Base-by-base conservation (phyloP, 768 basidiomycete genomes). In the Kwoniella pini region DNA sequence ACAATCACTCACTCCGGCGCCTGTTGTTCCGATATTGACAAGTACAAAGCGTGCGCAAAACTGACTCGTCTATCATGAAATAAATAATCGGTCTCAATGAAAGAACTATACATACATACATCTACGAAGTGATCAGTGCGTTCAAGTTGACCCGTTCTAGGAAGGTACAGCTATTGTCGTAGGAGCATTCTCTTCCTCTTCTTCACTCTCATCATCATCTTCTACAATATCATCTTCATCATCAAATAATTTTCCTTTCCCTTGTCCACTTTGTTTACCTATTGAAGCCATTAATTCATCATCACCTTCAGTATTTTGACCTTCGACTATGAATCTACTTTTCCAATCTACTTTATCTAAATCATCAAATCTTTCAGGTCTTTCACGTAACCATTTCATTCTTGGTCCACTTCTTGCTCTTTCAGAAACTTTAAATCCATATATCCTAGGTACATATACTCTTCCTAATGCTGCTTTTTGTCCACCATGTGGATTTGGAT, bases 381-480 rank as follows among this genome's bases (percentile, higher is more conserved):
- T 82, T 78, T 92, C 77, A 55, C 96, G 83, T 78, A 98, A 79
- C 96, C 96, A 99, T 72, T 88, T 87, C 94, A 99, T 98, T 60
- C 96, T 83, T 13, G 96, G 96, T 4, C 96, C 96, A 69, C 86
- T 90, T 77, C 91, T 89, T 11, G 96, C 92, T 52, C 90, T 83
- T 77, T 99, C 96, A 74, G 88, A 93, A 26, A 99, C 95, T 80
- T 88, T 90, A 84, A 99, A 99, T 0, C 96, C 96, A 70, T 98
- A 98, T 74, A 99, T 95, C 77, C 88, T 85, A 4, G 94, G 90
- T 15, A 86, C 83, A 74, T 99, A 98, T 13, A 97, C 85, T 75
- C 87, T 86, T 4, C 90, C 91, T 27, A 86, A 84, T 2, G 93
- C 89, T 40, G 85, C 85, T 79, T 92, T 93, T 79, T 95, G 91